Evolutionary conservation across 2,329 filamentous ascomycete species (phyloP), one percentile per base, ranked within the genome.

Genomic region (Fonsecaea multimorphosa): DNA sequence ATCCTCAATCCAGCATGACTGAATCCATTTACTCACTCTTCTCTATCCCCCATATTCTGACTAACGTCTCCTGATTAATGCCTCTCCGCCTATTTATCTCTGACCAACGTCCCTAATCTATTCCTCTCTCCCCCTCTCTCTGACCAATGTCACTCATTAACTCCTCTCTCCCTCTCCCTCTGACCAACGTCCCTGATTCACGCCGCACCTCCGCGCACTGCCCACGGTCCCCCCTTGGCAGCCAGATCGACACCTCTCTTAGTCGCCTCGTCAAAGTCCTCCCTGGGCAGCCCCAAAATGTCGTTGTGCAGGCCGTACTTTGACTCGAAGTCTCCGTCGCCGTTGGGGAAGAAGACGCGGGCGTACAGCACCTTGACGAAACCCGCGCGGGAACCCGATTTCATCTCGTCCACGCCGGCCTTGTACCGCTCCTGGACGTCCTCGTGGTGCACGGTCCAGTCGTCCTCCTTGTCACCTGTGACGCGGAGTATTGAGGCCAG

Each of bases 401-500:
- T 83, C 11, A 66, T 58, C 65, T 82, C 74, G 59, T 80, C 79
- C 63, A 80, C 67, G 0, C 81, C 87, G 1, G 83, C 78, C 58
- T 78, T 74, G 67, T 70, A 86, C 24, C 87, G 81, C 73, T 85
- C 75, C 46, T 77, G 68, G 1, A 78, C 76, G 0, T 74, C 70
- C 75, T 87, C 82, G 7, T 81, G 75, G 1, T 73, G 78, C 62
- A 91, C 81, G 1, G 73, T 81, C 89, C 89, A 91, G 71, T 90
- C 88, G 0, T 75, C 76, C 44, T 88, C 84, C 1, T 77, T 83
- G 0, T 84, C 86, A 0, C 83, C 83, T 0, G 85, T 84, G 3
- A 87, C 87, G 0, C 84, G 83, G 71, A 87, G 81, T 12, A 88
- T 76, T n/a, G 82, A 83, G 44, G 84, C 83, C 61, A 91, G 81